Base-by-base conservation (phyloP, 31 red algal species). In the Bonnemaisonia californica region DNA sequence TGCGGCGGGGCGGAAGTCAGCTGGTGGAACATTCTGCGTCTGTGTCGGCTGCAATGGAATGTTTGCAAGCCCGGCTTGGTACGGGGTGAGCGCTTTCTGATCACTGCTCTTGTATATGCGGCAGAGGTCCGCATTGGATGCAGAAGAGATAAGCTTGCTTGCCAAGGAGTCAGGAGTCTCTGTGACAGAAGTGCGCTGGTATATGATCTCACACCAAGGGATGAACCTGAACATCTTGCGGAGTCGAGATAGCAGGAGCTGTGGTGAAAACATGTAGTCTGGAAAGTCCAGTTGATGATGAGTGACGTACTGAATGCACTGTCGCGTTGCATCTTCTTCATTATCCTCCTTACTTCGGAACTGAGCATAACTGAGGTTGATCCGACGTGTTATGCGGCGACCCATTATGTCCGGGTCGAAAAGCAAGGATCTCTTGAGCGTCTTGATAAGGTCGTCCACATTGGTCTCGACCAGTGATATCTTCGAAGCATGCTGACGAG, bases 331-430 rank as follows among this genome's bases (percentile, higher is more conserved):
- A 11, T 1, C 64, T 23, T 69, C 0, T 0, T 69, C 4, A 19
- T 21, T 69, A 13, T 9, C 8, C 4, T 31, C 8, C 26, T 69
- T 69, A 0, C 21, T 33, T 11, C 64, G 0, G 33, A 69, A 69
- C 22, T 21, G n/a, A 33, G 24, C 64, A 33, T 36, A 69, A 8
- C 9, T 33, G 33, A 38, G 22, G 32, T 27, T 37, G 23, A 37
- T 69, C 64, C 64, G 39, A 24, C 64, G 64, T n/a, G 32, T 1
- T 5, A 69, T 69, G 31, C 39, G 32, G 24, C 64, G 29, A 37
- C 21, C 29, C 64, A 37, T 27, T 33, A 38, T 69, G 0, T 69
- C 39, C 8, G 26, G 33, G 32, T 38, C 33, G 33, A 69, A 69
- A 4, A 69, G 33, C 12, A 1, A 5, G 9, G 33, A 37, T 24